Evolutionary conservation across 2,329 filamentous ascomycete genomes (phyloP).

Genomic region (Dactylellina drechsleri): DNA sequence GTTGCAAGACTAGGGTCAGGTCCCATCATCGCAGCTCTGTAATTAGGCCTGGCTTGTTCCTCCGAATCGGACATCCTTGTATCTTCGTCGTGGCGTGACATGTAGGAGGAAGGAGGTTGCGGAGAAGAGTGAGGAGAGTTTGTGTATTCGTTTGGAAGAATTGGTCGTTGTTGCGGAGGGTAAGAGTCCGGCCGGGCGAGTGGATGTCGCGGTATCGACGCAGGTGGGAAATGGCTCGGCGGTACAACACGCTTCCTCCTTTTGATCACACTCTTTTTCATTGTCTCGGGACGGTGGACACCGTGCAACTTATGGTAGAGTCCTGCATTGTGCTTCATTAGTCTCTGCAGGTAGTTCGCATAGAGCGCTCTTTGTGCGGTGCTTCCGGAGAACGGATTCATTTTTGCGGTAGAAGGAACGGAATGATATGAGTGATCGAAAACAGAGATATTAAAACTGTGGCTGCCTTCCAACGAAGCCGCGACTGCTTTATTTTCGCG

Average conservation of each 20-base stretch:
- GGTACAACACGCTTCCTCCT: constrained; percentile 93
- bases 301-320: constrained; percentile 97
- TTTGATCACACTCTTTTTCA: constrained; percentile 99
- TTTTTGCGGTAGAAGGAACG: neutral
- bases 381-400: constrained; percentile 19
- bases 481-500: neutral
- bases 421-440: neutral
- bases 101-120: constrained; percentile 22
- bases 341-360: constrained; percentile 37
- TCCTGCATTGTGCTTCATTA: constrained; percentile 66
- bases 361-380: constrained; percentile 7
- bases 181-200: constrained; percentile 38
- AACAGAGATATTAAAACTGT: too few species aligned
- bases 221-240: constrained; percentile 63
- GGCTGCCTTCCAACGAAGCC: neutral
- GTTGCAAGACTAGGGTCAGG: constrained; percentile 36
- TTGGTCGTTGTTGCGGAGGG: constrained; percentile 32
- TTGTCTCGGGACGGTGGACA: constrained; percentile 90
- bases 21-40: constrained; percentile 47
- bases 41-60: constrained; percentile 28
- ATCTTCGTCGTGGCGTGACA: constrained; percentile 38
- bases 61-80: constrained; percentile 47
- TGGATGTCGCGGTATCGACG: constrained; percentile 42
- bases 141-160: constrained; percentile 49
- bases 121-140: constrained; percentile 45